Evolutionary conservation across 2,329 filamentous ascomycete genomes (phyloP).

Genomic region (Colletotrichum sp.): DNA sequence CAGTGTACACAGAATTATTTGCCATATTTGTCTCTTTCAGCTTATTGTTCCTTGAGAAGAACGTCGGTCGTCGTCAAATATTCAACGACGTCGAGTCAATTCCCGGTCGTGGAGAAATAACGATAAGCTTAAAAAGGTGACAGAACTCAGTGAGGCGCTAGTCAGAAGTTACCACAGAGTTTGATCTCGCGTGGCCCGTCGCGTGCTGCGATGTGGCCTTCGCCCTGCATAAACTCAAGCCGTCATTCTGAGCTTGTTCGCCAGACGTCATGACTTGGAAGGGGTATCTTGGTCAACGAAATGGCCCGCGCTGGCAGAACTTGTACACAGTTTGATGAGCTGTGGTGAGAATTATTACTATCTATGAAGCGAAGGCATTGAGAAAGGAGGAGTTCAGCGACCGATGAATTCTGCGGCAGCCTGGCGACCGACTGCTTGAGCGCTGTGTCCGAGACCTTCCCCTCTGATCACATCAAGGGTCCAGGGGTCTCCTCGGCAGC

Average conservation of each 20-base stretch:
- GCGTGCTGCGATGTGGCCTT: background rate
- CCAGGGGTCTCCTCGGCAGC: background rate
- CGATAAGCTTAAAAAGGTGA: slow-evolving; percentile 11
- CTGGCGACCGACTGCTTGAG: background rate
- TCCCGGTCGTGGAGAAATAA: background rate
- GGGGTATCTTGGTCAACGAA: background rate
- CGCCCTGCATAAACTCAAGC: background rate
- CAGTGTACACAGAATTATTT: background rate
- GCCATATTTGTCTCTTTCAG: background rate
- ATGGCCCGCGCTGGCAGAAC: background rate
- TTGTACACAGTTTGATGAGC: background rate
- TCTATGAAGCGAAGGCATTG: background rate
- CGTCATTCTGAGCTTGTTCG: background rate
- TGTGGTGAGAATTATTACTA: background rate
- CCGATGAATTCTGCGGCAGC: too few species aligned
- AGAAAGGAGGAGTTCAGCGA: background rate
- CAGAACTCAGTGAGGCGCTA: slow-evolving; percentile 9
- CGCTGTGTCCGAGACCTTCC: background rate
- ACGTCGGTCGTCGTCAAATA: background rate
- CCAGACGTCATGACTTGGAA: background rate
- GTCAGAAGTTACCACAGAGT: background rate
- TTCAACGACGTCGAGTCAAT: background rate
- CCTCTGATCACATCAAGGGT: background rate
- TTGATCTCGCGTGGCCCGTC: background rate
- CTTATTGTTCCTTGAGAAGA: too few species aligned